Conservation (phyloP, 2,329 filamentous ascomycete genomes). For the Arthrobotrys sinensis region DNA sequence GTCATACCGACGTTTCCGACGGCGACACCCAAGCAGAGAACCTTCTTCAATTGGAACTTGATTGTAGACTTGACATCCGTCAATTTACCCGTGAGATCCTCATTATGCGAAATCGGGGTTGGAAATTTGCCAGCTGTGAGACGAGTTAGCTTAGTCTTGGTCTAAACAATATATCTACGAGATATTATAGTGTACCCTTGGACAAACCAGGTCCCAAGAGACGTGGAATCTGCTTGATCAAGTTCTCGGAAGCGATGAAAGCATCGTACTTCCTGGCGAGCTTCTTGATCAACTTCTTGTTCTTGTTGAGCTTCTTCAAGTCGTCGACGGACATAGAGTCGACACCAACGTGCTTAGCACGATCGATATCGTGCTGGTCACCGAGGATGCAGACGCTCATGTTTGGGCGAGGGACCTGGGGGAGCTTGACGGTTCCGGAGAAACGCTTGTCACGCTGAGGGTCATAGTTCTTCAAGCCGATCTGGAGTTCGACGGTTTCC, state of each 20-base stretch:
- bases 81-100: conserved; percentile 95
- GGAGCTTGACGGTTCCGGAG: conserved; percentile 98
- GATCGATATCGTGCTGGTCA: conserved; percentile 99
- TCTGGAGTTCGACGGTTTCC: conserved; percentile 91
- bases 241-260: conserved; percentile 94
- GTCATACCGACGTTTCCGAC: conserved; percentile 99
- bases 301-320: conserved; percentile 99
- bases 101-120: conserved; percentile 95
- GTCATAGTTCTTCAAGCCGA: conserved; percentile 99
- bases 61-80: conserved; percentile 99
- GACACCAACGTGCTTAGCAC: conserved; percentile 98
- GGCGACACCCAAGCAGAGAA: conserved; percentile 99
- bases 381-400: conserved; percentile 91
- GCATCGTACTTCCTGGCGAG: conserved; percentile 99
- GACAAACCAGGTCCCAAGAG: conserved; percentile 98
- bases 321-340: conserved; percentile 99
- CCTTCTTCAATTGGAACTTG: conserved; percentile 99
- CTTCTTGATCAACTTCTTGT: conserved; percentile 99
- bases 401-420: conserved; percentile 88
- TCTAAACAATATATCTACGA: background rate
- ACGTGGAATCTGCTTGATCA: conserved; percentile 99
- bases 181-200: conserved; percentile 77
- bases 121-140: conserved; percentile 96
- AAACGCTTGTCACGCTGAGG: conserved; percentile 99
- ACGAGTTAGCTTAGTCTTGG: conserved; percentile 65